A percentile compares a stretch with the other conserved stretches of the same genome.
These are phyloP conservation scores for Suhomyces kunorum DNA, from an alignment of 1,139 yeast genomes.

Conservation along the genomic window DNA sequence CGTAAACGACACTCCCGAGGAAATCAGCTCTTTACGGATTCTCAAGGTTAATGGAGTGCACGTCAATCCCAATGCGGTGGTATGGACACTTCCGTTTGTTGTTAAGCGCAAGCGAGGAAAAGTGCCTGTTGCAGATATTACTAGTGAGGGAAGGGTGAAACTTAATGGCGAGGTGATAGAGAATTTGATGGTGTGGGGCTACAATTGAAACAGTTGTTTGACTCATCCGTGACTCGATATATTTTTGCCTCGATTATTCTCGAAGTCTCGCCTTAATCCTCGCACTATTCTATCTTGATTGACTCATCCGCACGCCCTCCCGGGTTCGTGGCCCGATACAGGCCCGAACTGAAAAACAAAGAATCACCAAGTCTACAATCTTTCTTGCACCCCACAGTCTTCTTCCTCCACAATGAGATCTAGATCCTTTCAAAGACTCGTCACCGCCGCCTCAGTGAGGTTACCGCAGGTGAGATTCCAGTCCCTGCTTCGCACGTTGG, in stretches of 20 bases:
- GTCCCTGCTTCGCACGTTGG: constrained; percentile 47
- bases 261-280: neutral
- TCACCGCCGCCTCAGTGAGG: constrained; percentile 6
- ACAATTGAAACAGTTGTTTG: too few species aligned
- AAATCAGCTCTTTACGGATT: constrained; percentile 27
- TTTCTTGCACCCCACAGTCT: neutral
- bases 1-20: constrained; percentile 14
- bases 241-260: neutral
- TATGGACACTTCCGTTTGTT: constrained; percentile 37
- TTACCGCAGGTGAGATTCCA: constrained; percentile 12
- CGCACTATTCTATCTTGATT: neutral
- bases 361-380: neutral
- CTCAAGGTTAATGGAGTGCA: constrained; percentile 39
- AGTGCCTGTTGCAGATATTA: constrained; percentile 21
- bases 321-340: neutral
- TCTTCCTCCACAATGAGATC: constrained; percentile 5
- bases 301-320: neutral
- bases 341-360: constrained; percentile 3
- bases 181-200: constrained; percentile 33
- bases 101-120: constrained; percentile 14
- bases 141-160: constrained; percentile 30
- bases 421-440: constrained; percentile 7
- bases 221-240: too few species aligned
- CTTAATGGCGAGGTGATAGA: constrained; percentile 39
- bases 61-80: constrained; percentile 23